phyloP scores from a whole-genome alignment of 2,329 filamentous ascomycete genomes.

The Colletotrichum sojae region DNA sequence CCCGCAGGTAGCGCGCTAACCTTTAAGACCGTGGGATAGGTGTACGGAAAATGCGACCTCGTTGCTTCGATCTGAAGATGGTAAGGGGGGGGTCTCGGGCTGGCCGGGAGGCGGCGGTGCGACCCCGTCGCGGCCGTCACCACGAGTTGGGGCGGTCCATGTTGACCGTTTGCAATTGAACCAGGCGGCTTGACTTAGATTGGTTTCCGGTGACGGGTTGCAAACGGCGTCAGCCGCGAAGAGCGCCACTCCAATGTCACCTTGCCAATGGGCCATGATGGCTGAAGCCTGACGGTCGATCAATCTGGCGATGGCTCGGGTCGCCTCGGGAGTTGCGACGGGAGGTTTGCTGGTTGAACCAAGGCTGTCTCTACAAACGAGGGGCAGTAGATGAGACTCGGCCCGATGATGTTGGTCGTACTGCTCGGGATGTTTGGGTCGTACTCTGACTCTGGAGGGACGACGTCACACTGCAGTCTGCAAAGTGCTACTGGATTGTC shows the following conservation, averaged over 20 bases:
- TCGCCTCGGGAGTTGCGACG: not conserved
- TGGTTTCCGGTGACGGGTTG: not conserved
- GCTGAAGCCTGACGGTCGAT: constrained; percentile 11
- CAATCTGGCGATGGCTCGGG: not conserved
- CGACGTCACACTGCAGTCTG: constrained; percentile 22
- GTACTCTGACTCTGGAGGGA: not conserved
- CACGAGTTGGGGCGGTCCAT: constrained; percentile 20
- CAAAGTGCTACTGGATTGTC: not conserved
- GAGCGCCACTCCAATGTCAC: not conserved
- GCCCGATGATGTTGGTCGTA: constrained; percentile 6
- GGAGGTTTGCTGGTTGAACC: no score
- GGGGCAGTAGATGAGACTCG: not conserved
- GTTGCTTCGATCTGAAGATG: not conserved
- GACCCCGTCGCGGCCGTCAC: not conserved
- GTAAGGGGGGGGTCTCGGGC: constrained; percentile 23
- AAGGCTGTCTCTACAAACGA: not conserved
- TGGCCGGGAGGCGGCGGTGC: constrained; percentile 22
- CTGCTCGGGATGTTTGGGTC: constrained; percentile 11
- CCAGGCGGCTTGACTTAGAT: constrained; percentile 8
- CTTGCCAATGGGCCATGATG: constrained; percentile 1
- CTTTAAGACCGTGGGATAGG: no score
- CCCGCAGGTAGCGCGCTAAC: no score
- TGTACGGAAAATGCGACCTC: no score
- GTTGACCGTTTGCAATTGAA: constrained; percentile 26
- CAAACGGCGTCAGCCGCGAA: constrained; percentile 20